Conservation (phyloP, 2,329 filamentous ascomycete species). For the Macroventuria anomochaeta region DNA sequence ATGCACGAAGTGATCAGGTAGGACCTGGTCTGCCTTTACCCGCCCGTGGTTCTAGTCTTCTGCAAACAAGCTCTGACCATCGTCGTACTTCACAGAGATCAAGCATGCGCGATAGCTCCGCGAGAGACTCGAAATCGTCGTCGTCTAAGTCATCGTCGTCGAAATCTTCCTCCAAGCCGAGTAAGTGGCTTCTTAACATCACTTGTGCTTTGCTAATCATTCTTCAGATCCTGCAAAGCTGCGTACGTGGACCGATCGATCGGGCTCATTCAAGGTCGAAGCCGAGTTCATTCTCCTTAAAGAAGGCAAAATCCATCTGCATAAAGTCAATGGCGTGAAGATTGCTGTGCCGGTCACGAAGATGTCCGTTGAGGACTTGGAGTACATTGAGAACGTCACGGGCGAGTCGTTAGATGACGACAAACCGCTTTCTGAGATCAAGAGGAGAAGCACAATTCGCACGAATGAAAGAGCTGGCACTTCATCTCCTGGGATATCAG, state of each 20-base stretch:
- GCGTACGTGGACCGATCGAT: constrained; percentile 92
- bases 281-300: constrained; percentile 94
- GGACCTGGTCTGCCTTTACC: constrained; percentile 77
- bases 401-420: constrained; percentile 89
- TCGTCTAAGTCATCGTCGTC: constrained; percentile 19
- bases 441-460: constrained; percentile 56
- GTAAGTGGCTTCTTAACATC: constrained; percentile 60
- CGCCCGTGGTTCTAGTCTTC: constrained; percentile 79
- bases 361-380: constrained; percentile 93
- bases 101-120: constrained; percentile 71
- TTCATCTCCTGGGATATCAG: constrained; percentile 63
- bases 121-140: constrained; percentile 59
- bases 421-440: constrained; percentile 87
- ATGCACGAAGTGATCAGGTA: constrained; percentile 70
- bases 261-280: constrained; percentile 95
- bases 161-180: constrained; percentile 69
- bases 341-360: constrained; percentile 95
- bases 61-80: constrained; percentile 70
- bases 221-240: constrained; percentile 73
- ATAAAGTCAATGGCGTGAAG: constrained; percentile 97
- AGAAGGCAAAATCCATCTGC: constrained; percentile 95
- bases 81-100: constrained; percentile 73
- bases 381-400: constrained; percentile 90
- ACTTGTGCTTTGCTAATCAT: background rate
- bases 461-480: constrained; percentile 56